These are phyloP conservation scores for Colletotrichum somersetense DNA, from an alignment of 2,329 filamentous ascomycete species.

Conservation along the genomic window DNA sequence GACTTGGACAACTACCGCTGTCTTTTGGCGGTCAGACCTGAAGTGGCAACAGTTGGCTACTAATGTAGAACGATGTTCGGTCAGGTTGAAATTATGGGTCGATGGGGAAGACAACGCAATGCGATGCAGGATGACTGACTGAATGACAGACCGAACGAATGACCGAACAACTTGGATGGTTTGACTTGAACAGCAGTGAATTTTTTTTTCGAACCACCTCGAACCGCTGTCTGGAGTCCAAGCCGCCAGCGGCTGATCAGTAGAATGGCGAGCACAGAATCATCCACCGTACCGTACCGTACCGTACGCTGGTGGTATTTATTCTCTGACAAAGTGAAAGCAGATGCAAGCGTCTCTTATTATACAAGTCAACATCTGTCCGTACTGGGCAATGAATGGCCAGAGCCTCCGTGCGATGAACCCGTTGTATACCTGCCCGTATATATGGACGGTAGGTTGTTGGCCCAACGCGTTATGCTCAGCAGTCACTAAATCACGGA, in stretches of 20 bases:
- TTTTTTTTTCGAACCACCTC: constrained; percentile 13
- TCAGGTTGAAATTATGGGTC: constrained; percentile 40
- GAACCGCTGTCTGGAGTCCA: constrained; percentile 9
- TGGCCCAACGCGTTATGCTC: background rate
- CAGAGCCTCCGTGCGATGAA: background rate
- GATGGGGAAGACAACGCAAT: constrained; percentile 30
- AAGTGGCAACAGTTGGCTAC: constrained; percentile 14
- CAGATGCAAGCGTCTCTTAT: background rate
- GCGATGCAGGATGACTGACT: constrained; percentile 18
- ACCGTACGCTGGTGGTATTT: background rate
- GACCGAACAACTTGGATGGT: background rate
- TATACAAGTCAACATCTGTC: background rate
- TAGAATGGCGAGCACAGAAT: constrained; percentile 21
- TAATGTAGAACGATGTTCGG: background rate
- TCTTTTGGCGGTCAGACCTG: constrained; percentile 41
- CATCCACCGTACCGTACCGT: constrained; percentile 18
- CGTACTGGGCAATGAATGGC: background rate
- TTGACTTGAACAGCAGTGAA: background rate
- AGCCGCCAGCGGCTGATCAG: background rate
- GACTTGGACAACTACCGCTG: constrained; percentile 6
- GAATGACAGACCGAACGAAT: background rate
- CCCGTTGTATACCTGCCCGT: too few species aligned
- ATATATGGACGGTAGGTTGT: background rate
- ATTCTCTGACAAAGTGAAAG: background rate
- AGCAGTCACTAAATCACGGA: background rate